These are phyloP conservation scores for Elsinoe necatrix DNA, from an alignment of 2,329 filamentous ascomycete genomes.

Conservation along the genomic window DNA sequence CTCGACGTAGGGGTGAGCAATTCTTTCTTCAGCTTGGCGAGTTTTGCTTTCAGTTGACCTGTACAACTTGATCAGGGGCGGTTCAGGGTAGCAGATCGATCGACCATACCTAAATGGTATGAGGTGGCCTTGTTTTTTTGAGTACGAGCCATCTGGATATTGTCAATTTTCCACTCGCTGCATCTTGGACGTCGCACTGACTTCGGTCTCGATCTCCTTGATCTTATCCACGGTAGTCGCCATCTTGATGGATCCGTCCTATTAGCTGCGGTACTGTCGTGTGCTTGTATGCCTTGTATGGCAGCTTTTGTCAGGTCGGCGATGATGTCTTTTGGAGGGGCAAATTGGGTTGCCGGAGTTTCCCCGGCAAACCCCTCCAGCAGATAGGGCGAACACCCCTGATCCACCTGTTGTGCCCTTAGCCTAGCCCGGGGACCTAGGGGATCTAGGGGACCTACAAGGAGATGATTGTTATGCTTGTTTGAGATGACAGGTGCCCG, in stretches of 20 bases:
- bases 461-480: neutral
- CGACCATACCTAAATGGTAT: conserved; percentile 66
- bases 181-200: conserved; percentile 39
- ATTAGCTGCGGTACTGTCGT: neutral
- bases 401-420: neutral
- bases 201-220: conserved; percentile 93
- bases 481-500: neutral
- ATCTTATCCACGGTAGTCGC: conserved; percentile 98
- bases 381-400: neutral
- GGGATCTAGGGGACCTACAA: neutral
- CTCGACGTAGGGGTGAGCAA: conserved; percentile 73
- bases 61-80: conserved; percentile 20
- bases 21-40: conserved; percentile 95
- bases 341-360: neutral
- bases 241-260: conserved; percentile 51
- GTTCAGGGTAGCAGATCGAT: neutral
- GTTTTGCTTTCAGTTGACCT: conserved; percentile 90
- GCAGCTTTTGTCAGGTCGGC: neutral
- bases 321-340: conserved; percentile 13
- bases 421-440: neutral
- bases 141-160: conserved; percentile 74
- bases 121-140: conserved; percentile 97
- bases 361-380: neutral
- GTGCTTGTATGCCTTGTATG: neutral
- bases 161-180: conserved; percentile 22